Conservation (phyloP, 2,329 filamentous ascomycete species). For the Aspergillus udagawae region DNA sequence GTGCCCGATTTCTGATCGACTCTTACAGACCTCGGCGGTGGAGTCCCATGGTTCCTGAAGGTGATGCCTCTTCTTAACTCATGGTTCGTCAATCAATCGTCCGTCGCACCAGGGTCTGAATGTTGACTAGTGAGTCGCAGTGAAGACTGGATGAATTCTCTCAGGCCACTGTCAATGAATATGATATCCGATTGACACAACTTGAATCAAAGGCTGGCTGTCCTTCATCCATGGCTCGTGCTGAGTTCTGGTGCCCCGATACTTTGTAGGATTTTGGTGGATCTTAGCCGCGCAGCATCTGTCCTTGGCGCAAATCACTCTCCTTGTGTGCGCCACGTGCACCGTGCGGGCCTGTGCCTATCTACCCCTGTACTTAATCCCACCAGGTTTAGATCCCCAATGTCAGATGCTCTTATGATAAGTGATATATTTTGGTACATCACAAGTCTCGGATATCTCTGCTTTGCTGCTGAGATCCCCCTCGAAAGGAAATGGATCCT, state of each 20-base stretch:
- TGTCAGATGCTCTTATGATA: not conserved
- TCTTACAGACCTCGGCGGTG: slow-evolving; percentile 21
- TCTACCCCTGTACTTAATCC: not conserved
- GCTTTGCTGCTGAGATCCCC: not conserved
- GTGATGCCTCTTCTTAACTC: not conserved
- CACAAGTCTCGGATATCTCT: not conserved
- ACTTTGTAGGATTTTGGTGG: not conserved
- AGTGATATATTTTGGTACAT: not conserved
- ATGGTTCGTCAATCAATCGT: not conserved
- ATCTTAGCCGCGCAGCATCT: not conserved
- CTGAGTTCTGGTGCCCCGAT: not conserved
- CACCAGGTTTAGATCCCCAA: not conserved
- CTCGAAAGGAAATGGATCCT: not conserved
- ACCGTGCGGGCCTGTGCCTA: not conserved
- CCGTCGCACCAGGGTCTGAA: not conserved
- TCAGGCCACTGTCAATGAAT: not conserved
- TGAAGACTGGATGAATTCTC: not conserved
- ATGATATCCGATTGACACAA: not conserved
- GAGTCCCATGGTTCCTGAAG: not conserved
- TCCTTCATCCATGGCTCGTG: not conserved
- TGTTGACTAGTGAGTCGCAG: not conserved
- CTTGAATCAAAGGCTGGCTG: not conserved
- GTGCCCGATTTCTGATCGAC: slow-evolving; percentile 15
- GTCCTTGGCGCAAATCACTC: slow-evolving; percentile 8
- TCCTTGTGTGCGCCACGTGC: slow-evolving; percentile 11